Base-by-base conservation (phyloP, 108 stramenopile species). In the Phaeodactylum tricornutum region DNA sequence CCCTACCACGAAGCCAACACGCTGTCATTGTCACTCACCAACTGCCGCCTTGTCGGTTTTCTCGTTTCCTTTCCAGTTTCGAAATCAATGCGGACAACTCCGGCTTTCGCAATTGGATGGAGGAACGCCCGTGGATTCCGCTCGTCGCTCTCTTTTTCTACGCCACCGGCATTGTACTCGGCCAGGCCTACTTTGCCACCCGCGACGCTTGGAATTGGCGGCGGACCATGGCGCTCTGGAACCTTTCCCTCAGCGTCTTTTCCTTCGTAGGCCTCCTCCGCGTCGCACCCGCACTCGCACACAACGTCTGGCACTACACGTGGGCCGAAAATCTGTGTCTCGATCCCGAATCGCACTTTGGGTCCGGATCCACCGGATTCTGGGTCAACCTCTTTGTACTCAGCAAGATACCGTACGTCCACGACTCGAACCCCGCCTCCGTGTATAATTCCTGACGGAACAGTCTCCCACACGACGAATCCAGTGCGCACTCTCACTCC, bases 351-450 rank as follows among this genome's bases (percentile, higher is more conserved):
- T 61, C 53, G 2, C 31, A 62, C 28, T 93, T 74, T 48, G 96
- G 96, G 7, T 66, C 64, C 1, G 90, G 92, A 29, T 74, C 88
- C 6, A 77, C 80, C 1, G 96, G 96, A 17, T 57, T 96, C 0
- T 95, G 94, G 93, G 79, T 87, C 1, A 81, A 81, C 54, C 62
- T 96, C 5, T 98, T 98, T 62, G 70, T 93, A 26, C 63, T 90
- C 20, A 67, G 66, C 53, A 98, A 98, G 70, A 81, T 85, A 47
- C 82, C 87, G 74, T 76, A 67, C 47, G 74, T 71, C 17, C n/a
- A 8, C n/a, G n/a, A n/a, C n/a, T n/a, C n/a, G n/a, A n/a, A 34
- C 9, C 19, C 37, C 20, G 2, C 3, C 20, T 38, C 20, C 4
- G 37, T 38, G 12, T 34, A 12, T 11, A 11, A 34, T 34, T 11